Evolutionary conservation across 306 rosid genomes (phyloP).

Genomic region (Cicer pinnatifidum): DNA sequence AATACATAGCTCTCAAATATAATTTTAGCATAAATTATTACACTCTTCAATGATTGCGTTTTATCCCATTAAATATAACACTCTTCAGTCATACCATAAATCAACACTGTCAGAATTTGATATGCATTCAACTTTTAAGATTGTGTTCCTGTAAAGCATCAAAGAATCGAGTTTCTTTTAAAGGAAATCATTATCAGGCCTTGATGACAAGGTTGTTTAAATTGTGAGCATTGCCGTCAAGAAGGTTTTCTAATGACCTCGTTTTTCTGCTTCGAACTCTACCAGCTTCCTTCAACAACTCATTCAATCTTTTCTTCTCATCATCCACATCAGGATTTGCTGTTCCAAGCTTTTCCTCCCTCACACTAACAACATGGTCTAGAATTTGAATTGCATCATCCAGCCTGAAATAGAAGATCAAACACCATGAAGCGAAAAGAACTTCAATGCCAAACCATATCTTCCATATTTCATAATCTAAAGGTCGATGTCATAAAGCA

Average conservation of each 20-base stretch:
- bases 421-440: conserved; percentile 16
- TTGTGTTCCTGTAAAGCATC: conserved; percentile 38
- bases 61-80: conserved; percentile 40
- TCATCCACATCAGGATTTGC: conserved; percentile 95
- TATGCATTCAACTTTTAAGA: not conserved
- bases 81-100: conserved; percentile 35
- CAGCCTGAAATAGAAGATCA: conserved; percentile 58
- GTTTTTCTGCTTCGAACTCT: conserved; percentile 71
- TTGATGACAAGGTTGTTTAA: conserved; percentile 52
- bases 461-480: not conserved
- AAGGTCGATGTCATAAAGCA: not conserved
- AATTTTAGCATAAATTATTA: conserved; percentile 40
- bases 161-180: conserved; percentile 14
- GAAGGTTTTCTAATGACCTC: conserved; percentile 83
- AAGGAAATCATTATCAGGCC: conserved; percentile 40
- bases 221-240: conserved; percentile 60
- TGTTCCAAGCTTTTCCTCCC: conserved; percentile 97
- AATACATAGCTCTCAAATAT: conserved; percentile 42
- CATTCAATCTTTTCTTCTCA: conserved; percentile 84
- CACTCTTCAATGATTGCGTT: conserved; percentile 31
- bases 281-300: conserved; percentile 92
- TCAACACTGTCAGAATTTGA: conserved; percentile 23
- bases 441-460: not conserved
- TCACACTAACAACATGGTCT: conserved; percentile 78
- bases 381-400: conserved; percentile 88